These are phyloP conservation scores for Cladophialophora exuberans DNA, from an alignment of 2,329 filamentous ascomycete species.

Conservation along the genomic window DNA sequence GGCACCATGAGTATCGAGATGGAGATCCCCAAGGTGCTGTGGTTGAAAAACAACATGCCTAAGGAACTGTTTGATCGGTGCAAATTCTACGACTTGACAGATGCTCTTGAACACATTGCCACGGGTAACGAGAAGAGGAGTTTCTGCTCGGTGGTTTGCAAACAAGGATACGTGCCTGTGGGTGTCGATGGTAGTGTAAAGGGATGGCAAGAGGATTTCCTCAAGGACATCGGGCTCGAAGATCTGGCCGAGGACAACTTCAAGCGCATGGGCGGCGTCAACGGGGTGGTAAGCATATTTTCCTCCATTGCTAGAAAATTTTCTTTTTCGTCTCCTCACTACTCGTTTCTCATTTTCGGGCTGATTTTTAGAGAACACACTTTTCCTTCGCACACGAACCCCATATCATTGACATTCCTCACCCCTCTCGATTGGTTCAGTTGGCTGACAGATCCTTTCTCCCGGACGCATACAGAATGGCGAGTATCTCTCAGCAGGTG, in stretches of 20 bases:
- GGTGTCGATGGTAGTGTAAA: slow-evolving; percentile 96
- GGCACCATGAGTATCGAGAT: slow-evolving; percentile 99
- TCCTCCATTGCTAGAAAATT: not conserved
- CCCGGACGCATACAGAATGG: slow-evolving; percentile 83
- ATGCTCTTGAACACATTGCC: slow-evolving; percentile 91
- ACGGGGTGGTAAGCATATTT: slow-evolving; percentile 81
- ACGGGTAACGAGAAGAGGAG: slow-evolving; percentile 90
- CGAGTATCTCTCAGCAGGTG: slow-evolving; percentile 86
- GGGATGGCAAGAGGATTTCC: slow-evolving; percentile 97
- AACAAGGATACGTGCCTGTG: slow-evolving; percentile 95
- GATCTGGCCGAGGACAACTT: slow-evolving; percentile 86
- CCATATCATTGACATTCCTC: not conserved
- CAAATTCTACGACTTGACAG: slow-evolving; percentile 95
- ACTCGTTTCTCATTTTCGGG: not conserved
- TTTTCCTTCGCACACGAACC: too few species aligned
- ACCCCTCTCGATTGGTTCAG: not conserved
- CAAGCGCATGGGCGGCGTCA: slow-evolving; percentile 88
- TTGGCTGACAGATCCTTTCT: not conserved
- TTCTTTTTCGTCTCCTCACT: not conserved
- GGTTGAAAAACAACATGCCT: slow-evolving; percentile 99
- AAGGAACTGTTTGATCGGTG: slow-evolving; percentile 84
- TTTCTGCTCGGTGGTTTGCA: slow-evolving; percentile 95
- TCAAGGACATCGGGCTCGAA: slow-evolving; percentile 80
- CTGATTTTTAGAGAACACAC: not conserved
- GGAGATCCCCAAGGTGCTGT: slow-evolving; percentile 98